Evolutionary conservation across 2,329 filamentous ascomycete genomes (phyloP), one percentile per base, ranked within the genome.

Genomic region (Clonostachys rosea): DNA sequence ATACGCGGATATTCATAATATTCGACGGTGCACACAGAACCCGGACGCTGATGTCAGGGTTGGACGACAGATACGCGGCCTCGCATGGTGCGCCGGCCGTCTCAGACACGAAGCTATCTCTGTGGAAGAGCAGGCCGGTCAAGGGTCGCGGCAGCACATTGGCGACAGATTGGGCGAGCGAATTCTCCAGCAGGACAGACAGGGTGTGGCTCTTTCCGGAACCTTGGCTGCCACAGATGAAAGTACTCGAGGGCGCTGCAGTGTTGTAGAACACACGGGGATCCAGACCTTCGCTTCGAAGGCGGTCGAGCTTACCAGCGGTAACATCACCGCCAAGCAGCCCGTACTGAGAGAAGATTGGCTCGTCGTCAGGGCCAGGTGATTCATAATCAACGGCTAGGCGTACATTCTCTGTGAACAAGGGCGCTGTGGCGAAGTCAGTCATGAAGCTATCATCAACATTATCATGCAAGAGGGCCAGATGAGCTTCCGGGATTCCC

Each of bases 171-270:
- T 59, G 54, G 1, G 81, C 61, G 0, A 86, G 63, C 35, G 75
- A 83, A 51, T 79, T 82, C 55, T 86, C 82, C 0, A 79, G 57
- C 1, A 79, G 51, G 43, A 74, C 79, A 1, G 75, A 75, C 1
- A 84, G 64, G 0, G 78, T 82, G 50, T 86, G 81, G 42, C 78
- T 82, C 57, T 86, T 86, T 0, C 83, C 83, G 1, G 77, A 81
- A 2, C 82, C 81, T 50, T 86, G 81, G 17, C 77, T 79, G 2
- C 82, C 81, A 47, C 82, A 86, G 34, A 86, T 79, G 60, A 86
- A 86, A 5, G 72, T 67, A 14, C 80, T 84, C 1, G 75, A 80
- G 0, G 82, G 83, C 0, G 66, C 61, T 0, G 70, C 54, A 3
- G 76, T 63, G 45, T 78, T 77, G 58, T 72, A 70, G 40, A 70